phyloP scores from a whole-genome alignment of 78 protist genomes.

The Tieghemostelium lacteum region DNA sequence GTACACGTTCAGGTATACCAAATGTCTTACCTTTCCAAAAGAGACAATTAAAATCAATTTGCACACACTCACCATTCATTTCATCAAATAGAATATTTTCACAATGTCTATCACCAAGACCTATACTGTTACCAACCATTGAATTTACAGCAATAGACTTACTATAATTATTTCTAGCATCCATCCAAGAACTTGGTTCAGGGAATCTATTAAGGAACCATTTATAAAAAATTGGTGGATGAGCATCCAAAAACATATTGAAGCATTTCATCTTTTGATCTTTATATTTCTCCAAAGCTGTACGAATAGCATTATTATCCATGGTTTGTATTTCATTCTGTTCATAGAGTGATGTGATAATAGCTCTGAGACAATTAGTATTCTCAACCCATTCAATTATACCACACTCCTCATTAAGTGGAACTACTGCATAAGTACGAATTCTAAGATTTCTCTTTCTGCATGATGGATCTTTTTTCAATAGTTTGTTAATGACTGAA shows the following conservation, averaged over 20 bases:
- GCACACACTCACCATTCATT: slow-evolving; percentile 88
- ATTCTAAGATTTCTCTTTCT: slow-evolving; percentile 78
- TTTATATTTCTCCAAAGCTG: too few relatives aligned
- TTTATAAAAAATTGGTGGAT: slow-evolving; percentile 90
- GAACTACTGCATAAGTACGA: slow-evolving; percentile 91
- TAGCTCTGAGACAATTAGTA: slow-evolving; percentile 51
- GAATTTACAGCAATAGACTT: slow-evolving; percentile 88
- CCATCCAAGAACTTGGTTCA: slow-evolving; percentile 91
- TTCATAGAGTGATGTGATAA: slow-evolving; percentile 37
- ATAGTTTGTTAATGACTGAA: slow-evolving; percentile 85
- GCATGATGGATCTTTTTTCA: slow-evolving; percentile 80
- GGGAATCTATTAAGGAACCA: slow-evolving; percentile 91
- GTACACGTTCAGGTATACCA: slow-evolving; percentile 91
- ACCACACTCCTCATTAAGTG: slow-evolving; percentile 91
- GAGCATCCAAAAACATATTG: neutral
- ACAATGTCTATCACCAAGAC: slow-evolving; percentile 95
- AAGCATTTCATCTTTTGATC: too few relatives aligned
- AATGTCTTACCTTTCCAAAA: slow-evolving; percentile 93
- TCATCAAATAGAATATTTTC: slow-evolving; percentile 96
- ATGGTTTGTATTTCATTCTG: too few relatives aligned
- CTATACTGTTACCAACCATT: slow-evolving; percentile 90
- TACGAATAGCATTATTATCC: too few relatives aligned
- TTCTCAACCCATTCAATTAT: slow-evolving; percentile 95
- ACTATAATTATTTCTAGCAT: slow-evolving; percentile 85
- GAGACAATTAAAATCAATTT: slow-evolving; percentile 96